These are phyloP conservation scores for Volvox reticuliferus DNA, from an alignment of 139 green algal genomes.

Conservation along the genomic window DNA sequence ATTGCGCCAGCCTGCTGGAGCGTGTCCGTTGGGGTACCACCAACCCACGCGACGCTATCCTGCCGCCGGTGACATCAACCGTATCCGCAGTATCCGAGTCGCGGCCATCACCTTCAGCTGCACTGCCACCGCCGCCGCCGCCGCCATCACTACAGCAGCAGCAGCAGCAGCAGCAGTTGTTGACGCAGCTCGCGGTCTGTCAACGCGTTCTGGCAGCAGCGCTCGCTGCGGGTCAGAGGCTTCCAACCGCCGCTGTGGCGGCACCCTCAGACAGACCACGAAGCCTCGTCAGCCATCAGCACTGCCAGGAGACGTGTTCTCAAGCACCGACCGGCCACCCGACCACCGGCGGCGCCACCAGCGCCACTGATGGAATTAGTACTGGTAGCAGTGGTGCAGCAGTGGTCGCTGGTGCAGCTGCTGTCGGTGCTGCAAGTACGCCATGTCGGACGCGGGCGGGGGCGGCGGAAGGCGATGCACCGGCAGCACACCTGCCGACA, in stretches of 20 bases:
- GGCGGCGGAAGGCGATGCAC: no score
- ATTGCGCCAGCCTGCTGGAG: neutral
- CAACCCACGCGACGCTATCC: neutral
- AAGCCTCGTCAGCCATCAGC: neutral
- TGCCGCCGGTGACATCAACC: neutral
- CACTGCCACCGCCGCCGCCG: neutral
- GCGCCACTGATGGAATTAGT: no score
- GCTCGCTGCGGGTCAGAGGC: neutral
- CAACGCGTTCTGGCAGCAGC: neutral
- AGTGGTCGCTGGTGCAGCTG: no score
- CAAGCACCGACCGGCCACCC: no score
- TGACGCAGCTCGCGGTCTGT: neutral
- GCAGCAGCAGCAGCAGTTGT: neutral
- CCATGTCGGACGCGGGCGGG: no score
- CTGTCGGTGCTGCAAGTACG: no score
- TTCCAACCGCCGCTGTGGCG: neutral
- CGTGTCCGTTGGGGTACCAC: neutral
- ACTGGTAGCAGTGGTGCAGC: no score
- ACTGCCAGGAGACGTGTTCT: neutral
- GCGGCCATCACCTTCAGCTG: neutral
- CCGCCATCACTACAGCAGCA: neutral
- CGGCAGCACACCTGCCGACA: no score
- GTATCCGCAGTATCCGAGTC: neutral
- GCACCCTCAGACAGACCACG: neutral
- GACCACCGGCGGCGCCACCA: no score